Percentiles rank a stretch among this genome's conserved stretches.
Conservation (phyloP, 208 protist genomes). For the Zelonia costaricensis region DNA sequence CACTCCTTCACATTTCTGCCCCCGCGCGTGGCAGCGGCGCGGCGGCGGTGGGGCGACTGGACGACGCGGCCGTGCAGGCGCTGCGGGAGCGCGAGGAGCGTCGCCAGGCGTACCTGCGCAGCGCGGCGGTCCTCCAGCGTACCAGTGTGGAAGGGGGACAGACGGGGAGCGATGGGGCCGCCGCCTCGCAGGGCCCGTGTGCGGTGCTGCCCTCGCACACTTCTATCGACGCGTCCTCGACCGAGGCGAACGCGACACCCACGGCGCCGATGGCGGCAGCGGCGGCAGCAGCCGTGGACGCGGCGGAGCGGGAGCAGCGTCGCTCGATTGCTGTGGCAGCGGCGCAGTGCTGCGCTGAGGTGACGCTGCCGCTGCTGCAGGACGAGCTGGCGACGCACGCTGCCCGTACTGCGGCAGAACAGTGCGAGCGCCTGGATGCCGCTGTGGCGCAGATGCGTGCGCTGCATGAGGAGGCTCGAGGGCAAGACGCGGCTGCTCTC, state of each 20-base stretch:
- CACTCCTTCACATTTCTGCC: constrained; percentile 8
- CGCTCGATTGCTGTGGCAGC: too few relatives aligned
- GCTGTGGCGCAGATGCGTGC: constrained; percentile 6
- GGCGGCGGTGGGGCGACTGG: background rate
- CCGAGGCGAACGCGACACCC: background rate
- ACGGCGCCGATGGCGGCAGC: background rate
- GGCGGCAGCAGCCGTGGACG: background rate
- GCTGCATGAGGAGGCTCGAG: constrained; percentile 7
- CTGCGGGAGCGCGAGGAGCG: constrained; percentile 5
- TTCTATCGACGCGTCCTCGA: background rate
- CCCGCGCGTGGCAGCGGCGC: background rate
- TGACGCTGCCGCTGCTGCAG: constrained; percentile 19
- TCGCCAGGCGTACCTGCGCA: constrained; percentile 5
- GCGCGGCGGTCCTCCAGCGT: constrained; percentile 8
- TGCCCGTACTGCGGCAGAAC: constrained; percentile 5
- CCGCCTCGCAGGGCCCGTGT: background rate
- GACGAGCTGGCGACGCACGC: constrained; percentile 19
- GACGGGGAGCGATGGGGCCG: background rate
- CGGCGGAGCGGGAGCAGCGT: background rate
- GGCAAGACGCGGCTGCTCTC: background rate
- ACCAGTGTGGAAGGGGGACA: background rate
- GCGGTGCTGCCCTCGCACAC: background rate
- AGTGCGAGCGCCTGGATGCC: constrained; percentile 10
- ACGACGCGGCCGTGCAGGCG: constrained; percentile 3
- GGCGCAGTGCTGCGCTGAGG: constrained; percentile 18